Percentiles rank a stretch among this genome's conserved stretches.
These are phyloP conservation scores for Sextonia rubra DNA, from an alignment of 164 flowering plant genomes.

Conservation along the genomic window DNA sequence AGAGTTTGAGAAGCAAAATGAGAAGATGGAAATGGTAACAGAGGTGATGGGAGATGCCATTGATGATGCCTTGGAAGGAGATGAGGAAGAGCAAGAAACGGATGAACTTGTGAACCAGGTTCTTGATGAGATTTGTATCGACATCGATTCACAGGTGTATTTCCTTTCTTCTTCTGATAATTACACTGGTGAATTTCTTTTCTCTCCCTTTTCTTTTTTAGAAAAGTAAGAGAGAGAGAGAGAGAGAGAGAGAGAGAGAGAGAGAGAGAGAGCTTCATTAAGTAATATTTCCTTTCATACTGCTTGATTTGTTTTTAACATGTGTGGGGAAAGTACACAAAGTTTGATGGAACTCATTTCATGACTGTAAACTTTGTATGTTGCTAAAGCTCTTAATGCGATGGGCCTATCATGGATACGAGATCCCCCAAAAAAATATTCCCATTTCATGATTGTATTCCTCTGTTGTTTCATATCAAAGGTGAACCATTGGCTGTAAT, in stretches of 20 bases:
- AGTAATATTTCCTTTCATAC: background rate
- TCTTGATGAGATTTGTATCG: constrained; percentile 79
- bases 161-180: background rate
- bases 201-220: background rate
- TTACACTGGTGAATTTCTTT: background rate
- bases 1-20: constrained; percentile 84
- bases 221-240: no score
- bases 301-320: background rate
- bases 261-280: background rate
- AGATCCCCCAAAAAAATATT: background rate
- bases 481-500: background rate
- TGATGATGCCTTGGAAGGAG: constrained; percentile 88
- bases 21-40: constrained; percentile 77
- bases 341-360: background rate
- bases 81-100: constrained; percentile 83
- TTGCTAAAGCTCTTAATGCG: background rate
- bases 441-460: background rate
- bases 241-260: no score
- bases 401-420: background rate
- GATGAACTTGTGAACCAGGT: constrained; percentile 83
- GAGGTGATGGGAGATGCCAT: constrained; percentile 91
- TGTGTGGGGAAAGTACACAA: background rate
- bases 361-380: background rate
- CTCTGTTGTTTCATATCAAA: background rate
- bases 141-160: constrained; percentile 63